Base-by-base conservation (phyloP, 2,329 filamentous ascomycete species). In the Pseudogymnoascus sp. region DNA sequence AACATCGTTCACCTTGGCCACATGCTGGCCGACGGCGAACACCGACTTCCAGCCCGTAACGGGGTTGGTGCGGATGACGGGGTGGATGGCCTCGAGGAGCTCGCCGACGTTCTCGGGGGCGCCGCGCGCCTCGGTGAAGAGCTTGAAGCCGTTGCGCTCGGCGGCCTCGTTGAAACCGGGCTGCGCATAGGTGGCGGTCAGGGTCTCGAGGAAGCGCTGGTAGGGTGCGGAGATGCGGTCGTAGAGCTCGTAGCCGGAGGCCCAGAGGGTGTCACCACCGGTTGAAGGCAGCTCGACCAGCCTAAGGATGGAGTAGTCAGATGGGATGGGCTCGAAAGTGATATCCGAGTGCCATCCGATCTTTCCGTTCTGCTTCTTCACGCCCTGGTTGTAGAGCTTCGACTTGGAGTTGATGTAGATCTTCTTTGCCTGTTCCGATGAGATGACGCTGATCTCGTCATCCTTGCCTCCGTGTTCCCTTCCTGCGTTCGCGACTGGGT, bases 171-270 rank as follows among this genome's bases (percentile, higher is more conserved):
- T 76, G 72, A 85, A 86, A 1, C 73, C 71, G 0, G 82, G 80
- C 67, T 81, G 77, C 0, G 78, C 78, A 65, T 80, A 81, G 0
- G 81, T 83, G 2, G 80, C 85, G 0, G 83, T 87, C 7, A 88
- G 73, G 0, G 73, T 72, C 62, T 88, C 84, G 29, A 88, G 77
- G 71, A 88, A 87, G 23, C 75, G 75, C 64, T 82, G 83, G 62
- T 83, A 82, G 0, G 82, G 76, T 2, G 77, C 75, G 3, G 82
- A 85, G 64, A 89, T 77, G 29, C 84, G 80, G 69, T 89, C 86
- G 68, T 87, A 89, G 11, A 88, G 73, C 67, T 88, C 85, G 69
- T 88, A 88, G 0, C 84, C 85, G 0, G 83, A 86, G 0, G 86
- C 86, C 85, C 86, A 89, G 5, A 89, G 79, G 0, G 87, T 88